Evolutionary conservation across 805 yeast genomes (phyloP).

Genomic region (Pichia cabralensis): DNA sequence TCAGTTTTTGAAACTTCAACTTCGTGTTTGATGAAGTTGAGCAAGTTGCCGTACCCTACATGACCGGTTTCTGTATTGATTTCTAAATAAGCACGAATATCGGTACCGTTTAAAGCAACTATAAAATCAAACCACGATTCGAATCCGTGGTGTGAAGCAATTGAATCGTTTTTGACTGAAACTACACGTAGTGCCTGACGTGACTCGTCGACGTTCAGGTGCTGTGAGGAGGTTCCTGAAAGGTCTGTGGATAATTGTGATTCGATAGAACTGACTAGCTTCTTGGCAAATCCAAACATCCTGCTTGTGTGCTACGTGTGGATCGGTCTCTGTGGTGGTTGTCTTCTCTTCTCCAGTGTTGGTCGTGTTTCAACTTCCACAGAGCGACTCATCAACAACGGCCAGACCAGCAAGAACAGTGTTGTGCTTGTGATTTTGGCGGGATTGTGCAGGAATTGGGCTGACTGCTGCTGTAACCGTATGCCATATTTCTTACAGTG

Average conservation of each 20-base stretch:
- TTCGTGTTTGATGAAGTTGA: slow-evolving; percentile 20
- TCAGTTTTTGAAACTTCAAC: slow-evolving; percentile 19
- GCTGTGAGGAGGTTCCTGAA: slow-evolving; percentile 18
- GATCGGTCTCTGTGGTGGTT: too few species aligned
- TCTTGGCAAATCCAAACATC: slow-evolving; percentile 58
- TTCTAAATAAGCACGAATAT: slow-evolving; percentile 22
- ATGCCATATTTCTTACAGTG: too few species aligned
- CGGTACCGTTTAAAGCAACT: slow-evolving; percentile 62
- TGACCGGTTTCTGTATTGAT: slow-evolving; percentile 10
- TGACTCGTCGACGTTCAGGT: slow-evolving; percentile 5
- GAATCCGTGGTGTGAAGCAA: slow-evolving; percentile 43
- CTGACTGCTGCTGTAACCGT: too few species aligned
- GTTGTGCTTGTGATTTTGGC: too few species aligned
- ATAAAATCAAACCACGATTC: slow-evolving; percentile 87
- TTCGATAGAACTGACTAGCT: slow-evolving; percentile 46
- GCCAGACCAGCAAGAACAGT: too few species aligned
- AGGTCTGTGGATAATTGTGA: slow-evolving; percentile 18
- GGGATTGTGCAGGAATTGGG: too few species aligned
- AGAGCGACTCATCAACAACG: too few species aligned
- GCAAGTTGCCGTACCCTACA: slow-evolving; percentile 15
- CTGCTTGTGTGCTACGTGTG: too few species aligned
- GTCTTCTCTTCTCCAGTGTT: too few species aligned
- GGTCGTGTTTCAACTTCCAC: too few species aligned
- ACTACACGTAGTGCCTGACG: slow-evolving; percentile 50
- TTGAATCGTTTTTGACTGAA: slow-evolving; percentile 35